Conservation (phyloP, 257 asterid species). For the Ilex aquifolium region DNA sequence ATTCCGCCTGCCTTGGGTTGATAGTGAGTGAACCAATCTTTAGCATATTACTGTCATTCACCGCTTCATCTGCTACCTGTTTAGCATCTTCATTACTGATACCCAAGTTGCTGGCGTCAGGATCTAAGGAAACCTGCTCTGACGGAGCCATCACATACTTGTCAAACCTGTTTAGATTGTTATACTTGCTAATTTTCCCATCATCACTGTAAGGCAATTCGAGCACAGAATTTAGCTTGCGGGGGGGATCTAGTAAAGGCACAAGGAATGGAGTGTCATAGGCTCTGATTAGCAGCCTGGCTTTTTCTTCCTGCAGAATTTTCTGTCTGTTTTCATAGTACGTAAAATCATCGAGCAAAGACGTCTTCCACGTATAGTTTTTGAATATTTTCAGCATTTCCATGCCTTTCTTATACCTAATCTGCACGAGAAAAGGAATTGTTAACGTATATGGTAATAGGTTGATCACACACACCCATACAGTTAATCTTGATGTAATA, state of each 20-base stretch:
- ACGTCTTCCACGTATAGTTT: slow-evolving; percentile 44
- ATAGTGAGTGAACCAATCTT: slow-evolving; percentile 43
- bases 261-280: slow-evolving; percentile 49
- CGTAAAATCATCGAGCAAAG: slow-evolving; percentile 85
- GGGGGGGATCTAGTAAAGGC: slow-evolving; percentile 54
- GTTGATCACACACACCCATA: too few species aligned
- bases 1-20: slow-evolving; percentile 22
- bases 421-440: slow-evolving; percentile 32
- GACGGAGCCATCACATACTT: slow-evolving; percentile 13
- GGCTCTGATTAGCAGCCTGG: slow-evolving; percentile 47
- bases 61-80: slow-evolving; percentile 20
- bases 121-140: slow-evolving; percentile 11
- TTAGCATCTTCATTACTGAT: slow-evolving; percentile 10
- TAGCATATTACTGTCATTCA: slow-evolving; percentile 22
- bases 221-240: slow-evolving; percentile 36
- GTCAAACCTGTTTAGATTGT: slow-evolving; percentile 14
- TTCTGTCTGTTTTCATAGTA: slow-evolving; percentile 81
- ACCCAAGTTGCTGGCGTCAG: slow-evolving; percentile 8
- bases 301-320: slow-evolving; percentile 64
- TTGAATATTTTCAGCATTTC: slow-evolving; percentile 80
- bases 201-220: slow-evolving; percentile 28
- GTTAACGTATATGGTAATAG: too few species aligned
- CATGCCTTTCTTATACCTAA: slow-evolving; percentile 59
- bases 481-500: too few species aligned
- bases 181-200: slow-evolving; percentile 17